Percentiles rank a stretch among this genome's conserved stretches.
Evolutionary conservation across 495 filamentous ascomycete genomes (phyloP).

Genomic region (Penicillium alfredii): DNA sequence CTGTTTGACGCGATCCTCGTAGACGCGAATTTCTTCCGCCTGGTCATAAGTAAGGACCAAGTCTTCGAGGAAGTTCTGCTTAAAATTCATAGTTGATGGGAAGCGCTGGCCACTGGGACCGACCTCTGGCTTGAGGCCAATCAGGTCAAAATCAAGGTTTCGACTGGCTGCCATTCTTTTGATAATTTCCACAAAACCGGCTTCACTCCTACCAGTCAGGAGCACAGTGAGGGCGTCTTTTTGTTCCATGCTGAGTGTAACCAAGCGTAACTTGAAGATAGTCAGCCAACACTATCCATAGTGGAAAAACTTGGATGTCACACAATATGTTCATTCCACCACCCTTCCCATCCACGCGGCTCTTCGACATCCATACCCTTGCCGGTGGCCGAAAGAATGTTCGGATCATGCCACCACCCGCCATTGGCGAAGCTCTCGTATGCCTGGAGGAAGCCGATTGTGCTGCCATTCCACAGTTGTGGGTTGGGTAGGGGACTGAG

Average conservation of each 20-base stretch:
- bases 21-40: slow-evolving; percentile 72
- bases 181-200: slow-evolving; percentile 69
- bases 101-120: slow-evolving; percentile 75
- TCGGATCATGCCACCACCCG: slow-evolving; percentile 95
- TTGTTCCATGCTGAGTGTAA: slow-evolving; percentile 76
- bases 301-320: slow-evolving; percentile 8
- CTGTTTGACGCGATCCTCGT: slow-evolving; percentile 63
- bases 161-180: slow-evolving; percentile 76
- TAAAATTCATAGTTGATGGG: slow-evolving; percentile 75
- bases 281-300: slow-evolving; percentile 5
- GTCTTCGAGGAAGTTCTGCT: slow-evolving; percentile 72
- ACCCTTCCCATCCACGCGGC: slow-evolving; percentile 76
- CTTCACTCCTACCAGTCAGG: slow-evolving; percentile 80
- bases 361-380: slow-evolving; percentile 81
- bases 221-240: slow-evolving; percentile 82
- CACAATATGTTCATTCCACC: slow-evolving; percentile 94
- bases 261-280: slow-evolving; percentile 59
- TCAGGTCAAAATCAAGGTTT: slow-evolving; percentile 77
- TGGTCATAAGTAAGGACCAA: slow-evolving; percentile 77
- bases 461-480: slow-evolving; percentile 75
- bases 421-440: slow-evolving; percentile 75
- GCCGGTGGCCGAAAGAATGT: slow-evolving; percentile 80
- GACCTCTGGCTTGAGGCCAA: slow-evolving; percentile 80
- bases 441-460: slow-evolving; percentile 67
- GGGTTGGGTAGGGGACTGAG: slow-evolving; percentile 82